Base-by-base conservation (phyloP, 768 basidiomycete species). In the Kwoniella sp. region DNA sequence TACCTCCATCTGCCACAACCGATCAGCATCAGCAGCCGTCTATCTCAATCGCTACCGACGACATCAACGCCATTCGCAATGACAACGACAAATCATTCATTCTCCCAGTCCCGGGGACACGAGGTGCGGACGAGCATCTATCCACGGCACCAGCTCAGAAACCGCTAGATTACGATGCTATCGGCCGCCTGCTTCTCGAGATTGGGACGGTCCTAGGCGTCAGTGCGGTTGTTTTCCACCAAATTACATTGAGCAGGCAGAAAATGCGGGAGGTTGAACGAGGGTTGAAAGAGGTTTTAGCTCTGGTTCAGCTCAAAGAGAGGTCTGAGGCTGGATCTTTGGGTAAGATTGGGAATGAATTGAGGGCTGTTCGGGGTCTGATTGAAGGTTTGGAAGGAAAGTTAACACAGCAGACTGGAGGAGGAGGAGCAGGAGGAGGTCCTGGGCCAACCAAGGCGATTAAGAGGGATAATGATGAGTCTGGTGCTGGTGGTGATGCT, bases 251-350 rank as follows among this genome's bases (percentile, higher is more conserved):
- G n/a, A n/a, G 8, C 40, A 4, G 17, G 17, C 17, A 19, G 10
- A 9, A 44, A 15, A 19, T 44, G 40, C 40, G 40, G 4, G 40
- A 52, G 6, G 55, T 58, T 4, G 49, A 58, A n/a, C 33, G 54
- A 24, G 53, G 50, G 19, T 30, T 64, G 26, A 36, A 57, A 36
- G 62, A 64, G 40, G 36, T 47, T 2, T 24, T 64, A 17, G 62
- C 62, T 4, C 26, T 64, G 25, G 46, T 56, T 1, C 22, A 52
- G 24, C 54, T 62, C 4, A 46, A 40, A 1, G 40, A 52, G 33
- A 29, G 25, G 21, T 44, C 44, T 7, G 40, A 47, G 3, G 24
- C 19, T 2, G 13, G 0, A 29, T 15, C 21, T 6, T 4, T 54
- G 19, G 25, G 37, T 0, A 61, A 51, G 24, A 0, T 61, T 13